A percentile compares a stretch with the other conserved stretches of the same genome.
Conservation (phyloP, 2,329 filamentous ascomycete genomes). For the Fusarium xylarioides region DNA sequence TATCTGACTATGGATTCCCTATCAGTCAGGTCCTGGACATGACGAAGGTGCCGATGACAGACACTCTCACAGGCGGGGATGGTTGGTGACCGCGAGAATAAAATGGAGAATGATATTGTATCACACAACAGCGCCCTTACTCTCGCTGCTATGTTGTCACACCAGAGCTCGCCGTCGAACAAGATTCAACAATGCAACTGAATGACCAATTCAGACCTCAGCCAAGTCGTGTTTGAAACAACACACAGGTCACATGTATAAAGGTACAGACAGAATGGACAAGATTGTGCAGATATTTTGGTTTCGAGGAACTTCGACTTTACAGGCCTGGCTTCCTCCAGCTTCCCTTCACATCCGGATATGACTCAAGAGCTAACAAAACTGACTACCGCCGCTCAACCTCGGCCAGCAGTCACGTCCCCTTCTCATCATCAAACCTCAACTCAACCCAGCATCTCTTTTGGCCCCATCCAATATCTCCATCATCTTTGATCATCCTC, state of each 20-base stretch:
- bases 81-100: background rate
- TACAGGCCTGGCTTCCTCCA: slow-evolving; percentile 30
- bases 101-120: background rate
- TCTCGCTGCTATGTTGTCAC: background rate
- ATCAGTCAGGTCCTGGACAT: background rate
- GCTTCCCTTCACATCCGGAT: slow-evolving; percentile 17
- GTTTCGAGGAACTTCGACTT: slow-evolving; percentile 36
- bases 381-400: slow-evolving; percentile 31
- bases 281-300: slow-evolving; percentile 30
- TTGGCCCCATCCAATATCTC: slow-evolving; percentile 21
- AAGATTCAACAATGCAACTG: background rate
- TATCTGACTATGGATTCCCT: background rate
- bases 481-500: slow-evolving; percentile 20
- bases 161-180: background rate
- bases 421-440: slow-evolving; percentile 3
- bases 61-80: background rate
- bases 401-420: slow-evolving; percentile 32
- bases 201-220: background rate
- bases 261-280: too few relatives aligned
- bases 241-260: background rate
- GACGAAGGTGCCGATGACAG: background rate
- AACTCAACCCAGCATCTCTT: slow-evolving; percentile 23
- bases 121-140: background rate
- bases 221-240: background rate
- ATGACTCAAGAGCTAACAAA: slow-evolving; percentile 24